These are phyloP conservation scores for Globisporangium barbulae DNA, from an alignment of 352 stramenopile genomes.

Conservation along the genomic window DNA sequence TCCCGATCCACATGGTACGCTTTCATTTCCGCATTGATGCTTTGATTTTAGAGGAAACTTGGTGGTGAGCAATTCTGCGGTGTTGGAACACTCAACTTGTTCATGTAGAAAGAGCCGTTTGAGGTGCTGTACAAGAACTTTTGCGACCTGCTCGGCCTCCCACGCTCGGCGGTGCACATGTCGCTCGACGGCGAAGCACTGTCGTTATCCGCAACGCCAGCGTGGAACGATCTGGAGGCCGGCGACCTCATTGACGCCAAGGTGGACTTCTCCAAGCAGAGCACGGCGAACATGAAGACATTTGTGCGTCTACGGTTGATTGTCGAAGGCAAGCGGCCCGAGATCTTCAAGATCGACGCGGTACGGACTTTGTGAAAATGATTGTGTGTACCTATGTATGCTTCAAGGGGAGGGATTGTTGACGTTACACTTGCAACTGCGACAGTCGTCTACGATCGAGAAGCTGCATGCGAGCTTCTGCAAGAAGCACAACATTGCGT, in stretches of 20 bases:
- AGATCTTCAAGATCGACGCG: conserved; percentile 54
- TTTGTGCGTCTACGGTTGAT: conserved; percentile 57
- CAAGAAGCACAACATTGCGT: conserved; percentile 47
- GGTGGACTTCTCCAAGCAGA: conserved; percentile 63
- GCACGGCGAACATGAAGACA: conserved; percentile 39
- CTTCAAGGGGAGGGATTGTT: neutral
- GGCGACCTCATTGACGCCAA: conserved; percentile 72
- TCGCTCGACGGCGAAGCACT: conserved; percentile 52
- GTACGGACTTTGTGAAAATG: conserved; percentile 24
- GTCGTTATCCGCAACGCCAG: conserved; percentile 24
- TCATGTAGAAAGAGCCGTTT: conserved; percentile 57
- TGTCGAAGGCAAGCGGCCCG: conserved; percentile 45
- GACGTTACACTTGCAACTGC: neutral
- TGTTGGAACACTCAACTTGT: neutral
- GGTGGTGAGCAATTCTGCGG: neutral
- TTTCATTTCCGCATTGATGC: neutral
- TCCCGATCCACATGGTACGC: conserved; percentile 53
- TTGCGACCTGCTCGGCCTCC: conserved; percentile 59
- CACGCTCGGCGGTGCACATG: conserved; percentile 56
- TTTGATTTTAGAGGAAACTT: neutral
- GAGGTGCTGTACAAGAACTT: conserved; percentile 60
- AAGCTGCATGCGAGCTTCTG: conserved; percentile 69
- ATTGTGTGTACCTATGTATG: neutral
- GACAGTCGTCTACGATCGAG: conserved; percentile 43
- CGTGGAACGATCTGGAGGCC: conserved; percentile 40